Evolutionary conservation across 2,329 filamentous ascomycete species (phyloP).

Genomic region (Aspergillus costaricaensis): DNA sequence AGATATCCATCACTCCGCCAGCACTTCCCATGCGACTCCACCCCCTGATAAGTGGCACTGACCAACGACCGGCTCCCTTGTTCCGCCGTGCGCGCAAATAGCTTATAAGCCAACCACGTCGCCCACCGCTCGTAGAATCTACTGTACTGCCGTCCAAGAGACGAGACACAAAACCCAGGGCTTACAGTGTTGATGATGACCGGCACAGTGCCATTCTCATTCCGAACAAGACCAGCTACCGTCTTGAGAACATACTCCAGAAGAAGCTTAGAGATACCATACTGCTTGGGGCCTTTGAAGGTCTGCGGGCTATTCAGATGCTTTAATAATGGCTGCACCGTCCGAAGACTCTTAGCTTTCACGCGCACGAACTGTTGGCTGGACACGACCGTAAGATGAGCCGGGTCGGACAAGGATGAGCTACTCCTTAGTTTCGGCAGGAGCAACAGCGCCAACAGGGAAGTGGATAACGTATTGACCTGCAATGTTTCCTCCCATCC

Average conservation of each 20-base stretch:
- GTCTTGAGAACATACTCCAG: conserved; percentile 46
- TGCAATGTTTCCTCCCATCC: conserved; percentile 58
- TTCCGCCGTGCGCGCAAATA: conserved; percentile 48
- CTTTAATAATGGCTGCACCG: conserved; percentile 34
- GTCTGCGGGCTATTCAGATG: conserved; percentile 34
- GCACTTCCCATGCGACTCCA: conserved; percentile 47
- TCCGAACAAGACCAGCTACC: conserved; percentile 34
- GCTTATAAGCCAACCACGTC: conserved; percentile 36
- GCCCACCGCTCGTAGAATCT: conserved; percentile 37
- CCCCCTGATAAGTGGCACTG: conserved; percentile 44
- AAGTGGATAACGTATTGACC: conserved; percentile 60
- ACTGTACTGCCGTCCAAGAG: conserved; percentile 44
- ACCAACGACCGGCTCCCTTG: conserved; percentile 48
- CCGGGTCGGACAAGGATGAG: conserved; percentile 31
- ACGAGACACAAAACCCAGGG: conserved; percentile 48
- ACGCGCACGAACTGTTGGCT: conserved; percentile 44
- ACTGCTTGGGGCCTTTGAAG: conserved; percentile 39
- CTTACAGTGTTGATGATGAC: conserved; percentile 50
- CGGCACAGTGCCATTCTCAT: conserved; percentile 36
- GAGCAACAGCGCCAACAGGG: conserved; percentile 56
- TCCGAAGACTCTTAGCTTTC: conserved; percentile 33
- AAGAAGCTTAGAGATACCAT: conserved; percentile 46
- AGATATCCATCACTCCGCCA: conserved; percentile 46
- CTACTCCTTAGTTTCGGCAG: conserved; percentile 48
- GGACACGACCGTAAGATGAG: conserved; percentile 50